These are phyloP conservation scores for Ogataea ramenticola DNA, from an alignment of 805 yeast genomes.

Conservation along the genomic window DNA sequence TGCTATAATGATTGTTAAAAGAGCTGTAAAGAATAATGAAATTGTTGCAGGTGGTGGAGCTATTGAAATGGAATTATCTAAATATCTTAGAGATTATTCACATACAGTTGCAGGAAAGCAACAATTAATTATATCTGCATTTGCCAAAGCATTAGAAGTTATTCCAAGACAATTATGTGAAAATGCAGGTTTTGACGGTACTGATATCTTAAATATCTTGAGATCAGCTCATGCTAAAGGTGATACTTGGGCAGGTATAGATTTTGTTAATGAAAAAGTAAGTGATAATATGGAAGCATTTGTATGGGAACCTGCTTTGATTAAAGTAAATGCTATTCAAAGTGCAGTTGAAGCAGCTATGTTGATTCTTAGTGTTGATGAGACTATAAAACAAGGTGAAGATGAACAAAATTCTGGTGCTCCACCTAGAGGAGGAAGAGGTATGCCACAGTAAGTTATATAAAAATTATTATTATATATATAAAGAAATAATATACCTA, in stretches of 20 bases:
- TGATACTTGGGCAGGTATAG: constrained; percentile 87
- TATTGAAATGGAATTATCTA: constrained; percentile 93
- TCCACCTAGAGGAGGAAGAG: constrained; percentile 73
- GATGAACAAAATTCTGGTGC: constrained; percentile 40
- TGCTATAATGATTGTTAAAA: constrained; percentile 96
- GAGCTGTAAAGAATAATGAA: constrained; percentile 79
- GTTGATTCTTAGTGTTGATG: constrained; percentile 89
- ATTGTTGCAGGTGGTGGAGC: constrained; percentile 99
- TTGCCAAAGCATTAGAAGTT: constrained; percentile 89
- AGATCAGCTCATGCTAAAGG: constrained; percentile 94
- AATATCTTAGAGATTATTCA: constrained; percentile 78
- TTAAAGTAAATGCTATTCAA: constrained; percentile 86
- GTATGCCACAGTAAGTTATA: constrained; percentile 39
- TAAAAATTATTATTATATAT: background rate
- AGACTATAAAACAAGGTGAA: constrained; percentile 74
- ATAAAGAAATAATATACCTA: background rate
- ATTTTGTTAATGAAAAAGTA: constrained; percentile 75
- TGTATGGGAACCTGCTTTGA: constrained; percentile 98
- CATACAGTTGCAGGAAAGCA: constrained; percentile 91
- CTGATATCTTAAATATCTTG: constrained; percentile 84
- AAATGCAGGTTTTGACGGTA: constrained; percentile 97
- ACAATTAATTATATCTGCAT: constrained; percentile 86
- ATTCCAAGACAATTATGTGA: constrained; percentile 97
- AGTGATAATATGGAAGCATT: constrained; percentile 79
- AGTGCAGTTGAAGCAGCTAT: constrained; percentile 97